Evolutionary conservation across 2,329 filamentous ascomycete genomes (phyloP).

Genomic region (Simplicillium sp.): DNA sequence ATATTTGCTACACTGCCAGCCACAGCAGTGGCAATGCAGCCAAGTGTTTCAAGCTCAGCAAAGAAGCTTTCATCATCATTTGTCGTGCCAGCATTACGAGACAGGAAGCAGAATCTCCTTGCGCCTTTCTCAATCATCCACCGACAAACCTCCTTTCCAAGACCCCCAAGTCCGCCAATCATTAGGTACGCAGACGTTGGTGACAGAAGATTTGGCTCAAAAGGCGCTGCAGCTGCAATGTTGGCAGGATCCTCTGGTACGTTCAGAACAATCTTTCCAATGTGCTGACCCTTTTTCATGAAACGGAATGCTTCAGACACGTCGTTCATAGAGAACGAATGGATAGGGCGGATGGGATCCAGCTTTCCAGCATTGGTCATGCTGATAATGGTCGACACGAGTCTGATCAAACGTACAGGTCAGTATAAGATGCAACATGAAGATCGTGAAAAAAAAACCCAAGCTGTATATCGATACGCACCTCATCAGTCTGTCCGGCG

Average conservation of each 20-base stretch:
- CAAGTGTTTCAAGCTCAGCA: conserved; percentile 9
- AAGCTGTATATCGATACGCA: background rate
- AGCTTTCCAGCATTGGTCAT: conserved; percentile 10
- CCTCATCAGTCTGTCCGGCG: background rate
- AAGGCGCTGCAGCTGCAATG: background rate
- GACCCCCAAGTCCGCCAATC: conserved; percentile 17
- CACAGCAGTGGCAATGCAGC: conserved; percentile 12
- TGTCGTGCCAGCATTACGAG: conserved; percentile 11
- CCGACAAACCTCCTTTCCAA: conserved; percentile 14
- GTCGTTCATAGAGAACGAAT: conserved; percentile 15
- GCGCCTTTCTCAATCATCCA: conserved; percentile 18
- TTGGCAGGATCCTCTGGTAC: background rate
- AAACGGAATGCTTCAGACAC: conserved; percentile 25
- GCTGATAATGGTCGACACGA: conserved; percentile 8
- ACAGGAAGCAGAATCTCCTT: conserved; percentile 15
- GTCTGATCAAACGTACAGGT: background rate
- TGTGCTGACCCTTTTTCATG: conserved; percentile 28
- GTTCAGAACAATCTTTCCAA: conserved; percentile 23
- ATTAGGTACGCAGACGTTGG: conserved; percentile 14
- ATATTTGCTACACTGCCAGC: conserved; percentile 15
- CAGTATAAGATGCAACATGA: conserved; percentile 1
- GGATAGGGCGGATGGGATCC: conserved; percentile 12
- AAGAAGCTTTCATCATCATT: conserved; percentile 8
- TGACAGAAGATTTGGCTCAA: background rate
- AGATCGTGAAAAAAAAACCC: too few relatives aligned